Evolutionary conservation across 352 stramenopile species (phyloP), one percentile per base, ranked within the genome.

Genomic region (Globisporangium radiosum): DNA sequence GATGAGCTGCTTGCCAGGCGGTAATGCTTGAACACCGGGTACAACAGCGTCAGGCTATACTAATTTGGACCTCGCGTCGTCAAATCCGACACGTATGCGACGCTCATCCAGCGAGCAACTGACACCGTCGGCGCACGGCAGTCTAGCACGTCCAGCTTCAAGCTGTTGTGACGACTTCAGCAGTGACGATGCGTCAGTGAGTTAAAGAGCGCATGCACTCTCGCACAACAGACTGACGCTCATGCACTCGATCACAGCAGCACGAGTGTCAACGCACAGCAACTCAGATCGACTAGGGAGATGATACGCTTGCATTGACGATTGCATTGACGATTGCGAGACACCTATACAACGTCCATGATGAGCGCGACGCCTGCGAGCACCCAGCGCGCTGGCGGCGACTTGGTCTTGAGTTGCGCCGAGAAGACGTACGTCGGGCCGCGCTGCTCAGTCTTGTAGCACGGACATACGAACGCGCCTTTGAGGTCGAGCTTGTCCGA

Each of bases 391-490:
- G 90, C 89, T 0, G 94, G 78, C 1, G 94, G 89, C 4, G 89
- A 96, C 64, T 98, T 98, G 54, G 97, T 99, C 74, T 98, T 98
- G 60, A 99, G 85, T 68, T 99, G 96, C 5, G 96, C 95, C 14
- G 87, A 98, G 73, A 99, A 99, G 42, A 98, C 94, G 67, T 97
- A 99, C 15, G 96, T 99, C 1, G 96, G 93, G 10, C 96, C 96
- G 47, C 97, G 80, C 62, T 89, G 83, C 71, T 98, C 89, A 1
- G 97, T 99, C 76, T 98, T 98, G 81, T 99, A 99, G 50, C 88
- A 94, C 33, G 97, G 97, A 66, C 96, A 99, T 5, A 96, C 60
- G 71, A 97, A 99, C 36, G 98, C 83, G 3, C 93, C 95, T 54
- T 97, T 97, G 40, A 96, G 57, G 53, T 99, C 96, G 3, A 97